phyloP scores from a whole-genome alignment of 2,329 filamentous ascomycete species.

The Fusarium tjaetaba region DNA sequence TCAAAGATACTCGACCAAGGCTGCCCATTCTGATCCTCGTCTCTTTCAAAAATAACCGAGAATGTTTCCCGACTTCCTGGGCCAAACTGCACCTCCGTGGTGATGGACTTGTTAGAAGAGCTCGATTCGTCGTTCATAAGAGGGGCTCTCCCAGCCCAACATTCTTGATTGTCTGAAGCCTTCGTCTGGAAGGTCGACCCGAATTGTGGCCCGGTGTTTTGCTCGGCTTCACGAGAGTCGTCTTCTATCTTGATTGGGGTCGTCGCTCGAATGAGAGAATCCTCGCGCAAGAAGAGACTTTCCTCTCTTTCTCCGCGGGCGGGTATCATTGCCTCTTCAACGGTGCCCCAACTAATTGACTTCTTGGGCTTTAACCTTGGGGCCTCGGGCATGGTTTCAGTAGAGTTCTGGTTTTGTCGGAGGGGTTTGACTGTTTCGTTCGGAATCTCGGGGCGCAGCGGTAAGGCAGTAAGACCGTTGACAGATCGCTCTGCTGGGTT shows the following conservation, averaged over 20 bases:
- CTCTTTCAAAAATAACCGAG: slow-evolving; percentile 24
- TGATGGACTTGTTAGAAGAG: not conserved
- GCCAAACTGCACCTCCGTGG: slow-evolving; percentile 33
- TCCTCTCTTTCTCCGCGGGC: slow-evolving; percentile 41
- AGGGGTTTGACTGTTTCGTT: slow-evolving; percentile 10
- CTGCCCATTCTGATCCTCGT: not conserved
- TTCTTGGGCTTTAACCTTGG: slow-evolving; percentile 39
- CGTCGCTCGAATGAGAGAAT: not conserved
- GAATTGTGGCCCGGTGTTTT: not conserved
- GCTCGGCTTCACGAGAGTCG: not conserved
- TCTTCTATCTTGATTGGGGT: not conserved
- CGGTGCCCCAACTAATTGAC: slow-evolving; percentile 39
- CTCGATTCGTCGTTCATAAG: not conserved
- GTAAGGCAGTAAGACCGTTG: not conserved
- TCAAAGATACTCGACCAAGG: slow-evolving; percentile 45
- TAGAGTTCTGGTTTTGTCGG: not conserved
- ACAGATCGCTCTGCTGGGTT: slow-evolving; percentile 35
- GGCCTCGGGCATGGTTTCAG: not conserved
- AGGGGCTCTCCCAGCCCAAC: not conserved
- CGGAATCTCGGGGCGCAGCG: not conserved
- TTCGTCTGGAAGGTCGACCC: not conserved
- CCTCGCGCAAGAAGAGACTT: slow-evolving; percentile 38
- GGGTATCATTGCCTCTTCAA: slow-evolving; percentile 33
- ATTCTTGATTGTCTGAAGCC: not conserved
- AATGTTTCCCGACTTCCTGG: slow-evolving; percentile 14